phyloP scores from a whole-genome alignment of 2,329 filamentous ascomycete species.

The Cryphonectria parasitica region DNA sequence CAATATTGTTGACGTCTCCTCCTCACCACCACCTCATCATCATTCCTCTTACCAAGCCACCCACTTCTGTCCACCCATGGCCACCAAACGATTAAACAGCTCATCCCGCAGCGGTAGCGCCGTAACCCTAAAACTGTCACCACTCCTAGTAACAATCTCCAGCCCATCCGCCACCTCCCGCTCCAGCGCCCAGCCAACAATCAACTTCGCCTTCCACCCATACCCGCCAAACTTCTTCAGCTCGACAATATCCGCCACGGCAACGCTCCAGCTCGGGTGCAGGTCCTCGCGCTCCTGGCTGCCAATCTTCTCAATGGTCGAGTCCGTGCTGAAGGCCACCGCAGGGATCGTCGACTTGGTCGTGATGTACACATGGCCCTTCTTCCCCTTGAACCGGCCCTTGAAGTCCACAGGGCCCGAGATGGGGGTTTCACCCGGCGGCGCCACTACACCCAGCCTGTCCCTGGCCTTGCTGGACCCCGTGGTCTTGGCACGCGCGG shows the following conservation, averaged over 20 bases:
- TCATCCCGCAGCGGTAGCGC: conserved; percentile 75
- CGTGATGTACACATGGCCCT: conserved; percentile 73
- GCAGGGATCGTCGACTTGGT: conserved; percentile 69
- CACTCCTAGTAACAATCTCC: conserved; percentile 63
- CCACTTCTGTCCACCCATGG: conserved; percentile 30
- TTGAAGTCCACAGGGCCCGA: conserved; percentile 79
- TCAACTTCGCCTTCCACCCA: conserved; percentile 82
- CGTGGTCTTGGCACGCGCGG: conserved; percentile 66
- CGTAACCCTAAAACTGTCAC: conserved; percentile 65
- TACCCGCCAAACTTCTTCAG: conserved; percentile 80
- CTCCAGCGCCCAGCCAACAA: conserved; percentile 78
- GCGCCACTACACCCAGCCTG: conserved; percentile 70
- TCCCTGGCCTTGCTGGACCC: conserved; percentile 67
- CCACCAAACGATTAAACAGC: conserved; percentile 43
- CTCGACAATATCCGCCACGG: conserved; percentile 72
- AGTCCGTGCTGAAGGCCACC: conserved; percentile 66
- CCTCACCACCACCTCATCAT: too few relatives aligned
- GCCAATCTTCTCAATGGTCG: conserved; percentile 60
- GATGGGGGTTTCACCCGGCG: conserved; percentile 45
- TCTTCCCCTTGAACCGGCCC: conserved; percentile 69
- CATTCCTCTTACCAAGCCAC: conserved; percentile 19
- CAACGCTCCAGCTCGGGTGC: conserved; percentile 70
- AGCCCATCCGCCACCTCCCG: conserved; percentile 77
- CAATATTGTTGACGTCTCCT: too few relatives aligned
- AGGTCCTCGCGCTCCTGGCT: conserved; percentile 58